phyloP scores from a whole-genome alignment of 345 rosid species.

The Hevea brasiliensis region DNA sequence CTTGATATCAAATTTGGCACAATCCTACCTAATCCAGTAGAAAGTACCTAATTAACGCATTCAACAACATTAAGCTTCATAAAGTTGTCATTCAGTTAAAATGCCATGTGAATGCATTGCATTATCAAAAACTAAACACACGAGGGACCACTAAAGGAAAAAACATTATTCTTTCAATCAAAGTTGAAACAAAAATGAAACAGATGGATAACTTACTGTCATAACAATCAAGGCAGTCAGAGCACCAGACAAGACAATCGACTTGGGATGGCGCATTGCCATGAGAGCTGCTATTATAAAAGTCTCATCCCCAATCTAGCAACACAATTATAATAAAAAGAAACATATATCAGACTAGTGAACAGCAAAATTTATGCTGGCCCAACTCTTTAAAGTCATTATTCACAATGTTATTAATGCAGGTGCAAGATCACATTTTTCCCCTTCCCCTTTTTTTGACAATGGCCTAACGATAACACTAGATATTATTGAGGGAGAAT shows the following conservation, averaged over 20 bases:
- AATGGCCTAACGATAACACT: no score
- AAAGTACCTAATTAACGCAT: conserved; percentile 64
- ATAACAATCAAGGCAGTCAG: conserved; percentile 87
- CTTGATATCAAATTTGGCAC: conserved; percentile 98
- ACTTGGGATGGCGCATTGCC: conserved; percentile 99
- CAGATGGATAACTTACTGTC: conserved; percentile 64
- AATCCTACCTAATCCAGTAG: conserved; percentile 98
- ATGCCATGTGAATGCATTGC: conserved; percentile 7
- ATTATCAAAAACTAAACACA: conserved; percentile 1
- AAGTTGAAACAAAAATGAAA: conserved; percentile 1
- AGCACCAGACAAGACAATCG: conserved; percentile 90
- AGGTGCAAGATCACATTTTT: background rate
- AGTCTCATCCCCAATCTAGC: conserved; percentile 95
- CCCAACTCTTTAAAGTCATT: background rate
- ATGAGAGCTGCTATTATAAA: conserved; percentile 98
- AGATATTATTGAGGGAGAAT: background rate
- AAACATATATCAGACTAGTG: background rate
- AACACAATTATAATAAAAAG: background rate
- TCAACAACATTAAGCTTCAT: conserved; percentile 23
- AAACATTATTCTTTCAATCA: background rate
- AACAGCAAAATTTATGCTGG: background rate
- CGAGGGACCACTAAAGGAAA: background rate
- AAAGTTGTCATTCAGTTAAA: conserved; percentile 11
- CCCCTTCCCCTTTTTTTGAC: background rate
- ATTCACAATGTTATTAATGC: background rate